phyloP scores from a whole-genome alignment of 257 asterid genomes.

The Gentiana macrophylla region DNA sequence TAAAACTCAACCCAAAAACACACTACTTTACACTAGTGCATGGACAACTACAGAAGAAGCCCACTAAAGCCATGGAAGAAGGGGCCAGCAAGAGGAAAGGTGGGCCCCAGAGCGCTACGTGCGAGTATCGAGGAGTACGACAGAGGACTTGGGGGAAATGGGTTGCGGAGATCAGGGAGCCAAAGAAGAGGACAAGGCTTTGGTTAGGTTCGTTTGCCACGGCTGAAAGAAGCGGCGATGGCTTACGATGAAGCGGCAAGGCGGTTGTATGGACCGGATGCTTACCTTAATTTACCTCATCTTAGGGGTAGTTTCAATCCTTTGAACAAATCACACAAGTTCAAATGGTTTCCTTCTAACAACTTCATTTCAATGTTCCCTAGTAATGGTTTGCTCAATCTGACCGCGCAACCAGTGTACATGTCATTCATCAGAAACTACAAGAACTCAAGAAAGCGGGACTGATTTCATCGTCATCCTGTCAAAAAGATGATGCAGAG shows the following conservation, averaged over 20 bases:
- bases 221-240: conserved; percentile 96
- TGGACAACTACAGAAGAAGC: conserved; percentile 61
- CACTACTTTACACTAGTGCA: conserved; percentile 6
- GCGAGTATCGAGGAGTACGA: conserved; percentile 87
- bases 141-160: conserved; percentile 96
- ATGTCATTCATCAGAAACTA: conserved; percentile 81
- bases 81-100: conserved; percentile 97
- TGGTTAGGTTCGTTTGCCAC: conserved; percentile 95
- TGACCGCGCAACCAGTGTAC: conserved; percentile 89
- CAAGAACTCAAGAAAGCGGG: conserved; percentile 75
- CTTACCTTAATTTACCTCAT: conserved; percentile 88
- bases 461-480: conserved; percentile 32
- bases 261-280: conserved; percentile 82
- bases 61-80: conserved; percentile 97
- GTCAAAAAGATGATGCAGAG: conserved; percentile 24
- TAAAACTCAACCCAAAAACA: conserved; percentile 3
- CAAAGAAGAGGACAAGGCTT: conserved; percentile 75
- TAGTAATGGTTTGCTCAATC: conserved; percentile 55
- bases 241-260: conserved; percentile 97
- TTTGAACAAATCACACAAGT: conserved; percentile 68
- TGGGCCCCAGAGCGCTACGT: conserved; percentile 81
- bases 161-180: conserved; percentile 92
- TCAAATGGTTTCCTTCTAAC: conserved; percentile 83
- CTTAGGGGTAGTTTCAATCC: conserved; percentile 73
- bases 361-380: conserved; percentile 37